Evolutionary conservation across 495 filamentous ascomycete genomes (phyloP).

Genomic region (Rostrohypoxylon terebratum): DNA sequence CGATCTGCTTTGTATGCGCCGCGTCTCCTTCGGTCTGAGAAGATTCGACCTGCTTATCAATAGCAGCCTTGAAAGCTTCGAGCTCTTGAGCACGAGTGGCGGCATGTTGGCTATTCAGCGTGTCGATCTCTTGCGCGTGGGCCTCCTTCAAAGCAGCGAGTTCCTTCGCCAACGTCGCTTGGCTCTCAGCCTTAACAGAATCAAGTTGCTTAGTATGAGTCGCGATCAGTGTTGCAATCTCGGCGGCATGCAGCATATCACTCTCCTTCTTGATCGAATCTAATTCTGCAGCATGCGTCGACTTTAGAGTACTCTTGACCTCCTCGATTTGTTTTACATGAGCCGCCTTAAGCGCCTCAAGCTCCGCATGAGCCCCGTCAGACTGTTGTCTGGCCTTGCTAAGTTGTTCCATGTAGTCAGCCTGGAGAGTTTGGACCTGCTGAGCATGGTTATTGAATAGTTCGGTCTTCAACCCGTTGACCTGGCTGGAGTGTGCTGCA

Average conservation of each 20-base stretch:
- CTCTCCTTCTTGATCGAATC: constrained; percentile 47
- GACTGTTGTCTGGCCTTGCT: constrained; percentile 48
- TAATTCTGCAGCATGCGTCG: constrained; percentile 48
- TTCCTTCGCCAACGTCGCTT: constrained; percentile 42
- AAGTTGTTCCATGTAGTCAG: constrained; percentile 53
- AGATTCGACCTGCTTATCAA: constrained; percentile 48
- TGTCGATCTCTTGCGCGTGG: constrained; percentile 48
- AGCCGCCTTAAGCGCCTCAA: constrained; percentile 52
- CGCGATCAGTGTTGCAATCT: constrained; percentile 36
- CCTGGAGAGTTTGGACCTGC: constrained; percentile 61
- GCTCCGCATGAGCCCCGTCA: constrained; percentile 49
- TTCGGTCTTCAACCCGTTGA: constrained; percentile 56
- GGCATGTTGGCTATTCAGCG: constrained; percentile 46
- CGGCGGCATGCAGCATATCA: constrained; percentile 29
- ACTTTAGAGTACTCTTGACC: constrained; percentile 49
- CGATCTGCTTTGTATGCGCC: constrained; percentile 44
- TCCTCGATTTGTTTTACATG: constrained; percentile 50
- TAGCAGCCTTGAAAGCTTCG: constrained; percentile 47
- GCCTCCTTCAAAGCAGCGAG: constrained; percentile 41
- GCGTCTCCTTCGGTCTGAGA: constrained; percentile 48
- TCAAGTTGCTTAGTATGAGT: constrained; percentile 43
- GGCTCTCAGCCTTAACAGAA: constrained; percentile 38
- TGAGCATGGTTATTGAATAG: constrained; percentile 58
- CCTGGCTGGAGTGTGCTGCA: constrained; percentile 38
- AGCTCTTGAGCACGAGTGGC: constrained; percentile 46